Evolutionary conservation across 805 yeast species (phyloP).

Genomic region (Wickerhamomyces silvicola): DNA sequence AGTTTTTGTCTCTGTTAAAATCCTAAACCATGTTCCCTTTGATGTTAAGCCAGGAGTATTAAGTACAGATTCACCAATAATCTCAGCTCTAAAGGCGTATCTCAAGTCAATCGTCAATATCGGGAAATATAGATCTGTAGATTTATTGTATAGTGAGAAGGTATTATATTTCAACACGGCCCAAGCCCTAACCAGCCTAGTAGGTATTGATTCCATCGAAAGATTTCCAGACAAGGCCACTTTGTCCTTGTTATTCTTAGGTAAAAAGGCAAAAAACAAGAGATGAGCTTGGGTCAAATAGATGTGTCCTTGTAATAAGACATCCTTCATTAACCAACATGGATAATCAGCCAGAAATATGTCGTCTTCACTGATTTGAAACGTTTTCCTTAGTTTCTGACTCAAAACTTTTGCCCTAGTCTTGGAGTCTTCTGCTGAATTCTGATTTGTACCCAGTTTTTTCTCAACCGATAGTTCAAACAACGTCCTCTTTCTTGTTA

Average conservation of each 20-base stretch:
- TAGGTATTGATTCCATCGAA: constrained; percentile 29
- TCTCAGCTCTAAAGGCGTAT: constrained; percentile 54
- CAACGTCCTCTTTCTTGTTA: constrained; percentile 11
- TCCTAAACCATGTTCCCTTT: constrained; percentile 42
- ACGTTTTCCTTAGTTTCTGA: constrained; percentile 29
- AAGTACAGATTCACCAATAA: constrained; percentile 22
- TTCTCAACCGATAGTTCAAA: constrained; percentile 26
- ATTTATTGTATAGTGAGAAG: constrained; percentile 57
- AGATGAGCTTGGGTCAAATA: constrained; percentile 61
- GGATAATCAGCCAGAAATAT: constrained; percentile 54
- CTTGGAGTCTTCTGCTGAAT: constrained; percentile 11
- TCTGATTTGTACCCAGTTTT: constrained; percentile 6
- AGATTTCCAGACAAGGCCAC: constrained; percentile 45
- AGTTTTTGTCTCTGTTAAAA: constrained; percentile 50
- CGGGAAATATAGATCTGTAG: constrained; percentile 86
- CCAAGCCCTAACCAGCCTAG: constrained; percentile 58
- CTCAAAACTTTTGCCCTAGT: constrained; percentile 31
- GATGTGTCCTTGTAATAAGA: constrained; percentile 78
- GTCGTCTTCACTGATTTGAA: constrained; percentile 48
- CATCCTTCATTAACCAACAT: constrained; percentile 79
- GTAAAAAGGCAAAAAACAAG: constrained; percentile 74
- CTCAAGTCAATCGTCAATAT: constrained; percentile 65
- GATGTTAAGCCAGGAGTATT: background rate
- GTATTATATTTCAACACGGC: constrained; percentile 67
- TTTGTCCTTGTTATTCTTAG: constrained; percentile 40